phyloP scores from a whole-genome alignment of 768 basidiomycete species.

The Suillus subluteus region DNA sequence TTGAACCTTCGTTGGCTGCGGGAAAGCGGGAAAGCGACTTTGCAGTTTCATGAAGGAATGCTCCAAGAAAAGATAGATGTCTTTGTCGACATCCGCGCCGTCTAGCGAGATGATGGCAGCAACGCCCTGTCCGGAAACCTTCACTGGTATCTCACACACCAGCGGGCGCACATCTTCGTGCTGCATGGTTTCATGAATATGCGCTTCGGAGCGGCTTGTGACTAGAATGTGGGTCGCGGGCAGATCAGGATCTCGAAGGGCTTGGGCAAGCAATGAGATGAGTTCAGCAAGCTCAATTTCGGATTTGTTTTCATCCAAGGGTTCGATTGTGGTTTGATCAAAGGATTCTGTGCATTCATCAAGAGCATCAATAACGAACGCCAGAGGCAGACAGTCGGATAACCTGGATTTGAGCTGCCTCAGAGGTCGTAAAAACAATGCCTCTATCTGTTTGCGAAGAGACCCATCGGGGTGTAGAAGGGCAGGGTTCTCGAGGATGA shows the following conservation, averaged over 20 bases:
- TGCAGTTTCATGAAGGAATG: background rate
- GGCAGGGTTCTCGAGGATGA: background rate
- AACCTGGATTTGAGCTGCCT: background rate
- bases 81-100: background rate
- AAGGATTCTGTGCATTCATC: background rate
- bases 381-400: background rate
- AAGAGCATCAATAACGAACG: background rate
- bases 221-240: background rate
- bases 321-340: background rate
- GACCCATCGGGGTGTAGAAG: background rate
- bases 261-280: background rate
- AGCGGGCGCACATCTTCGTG: background rate
- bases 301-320: background rate
- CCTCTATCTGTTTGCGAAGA: background rate
- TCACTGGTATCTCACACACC: background rate
- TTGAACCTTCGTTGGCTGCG: background rate
- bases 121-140: background rate
- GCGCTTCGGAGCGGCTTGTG: background rate
- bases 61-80: background rate
- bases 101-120: background rate
- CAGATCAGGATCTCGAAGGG: background rate
- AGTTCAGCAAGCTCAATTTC: background rate
- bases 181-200: background rate
- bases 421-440: background rate
- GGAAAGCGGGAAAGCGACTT: background rate